Evolutionary conservation across 116 monocot genomes (phyloP), one percentile per base, ranked within the genome.

Genomic region (Trichopus zeylanicus): DNA sequence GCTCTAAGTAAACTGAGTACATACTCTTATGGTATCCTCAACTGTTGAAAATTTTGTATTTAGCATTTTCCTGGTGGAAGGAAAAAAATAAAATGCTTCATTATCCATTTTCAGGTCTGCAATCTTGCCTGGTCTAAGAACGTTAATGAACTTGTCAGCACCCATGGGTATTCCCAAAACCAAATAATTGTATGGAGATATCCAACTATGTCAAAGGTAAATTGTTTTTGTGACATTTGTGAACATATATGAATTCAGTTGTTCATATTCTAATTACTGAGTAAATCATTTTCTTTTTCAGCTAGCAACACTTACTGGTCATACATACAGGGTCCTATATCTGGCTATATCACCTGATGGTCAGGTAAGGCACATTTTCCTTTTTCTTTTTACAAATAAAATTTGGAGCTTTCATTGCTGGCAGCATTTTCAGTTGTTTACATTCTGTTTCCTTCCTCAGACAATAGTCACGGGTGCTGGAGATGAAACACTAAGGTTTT

Each of bases 401-500:
- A 26, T 16, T 26, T 18, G 25, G 16, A 46, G 24, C 27, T 60
- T 60, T 28, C 27, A 26, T 53, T 27, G 26, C 3, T 2, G 26
- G 23, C 2, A 53, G 13, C 13, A 16, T 42, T n/a, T 42, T 42
- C 42, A 28, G 7, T 48, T 12, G 22, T 63, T 71, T 6, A 63
- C 15, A 54, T 70, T 53, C 29, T 48, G 26, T 55, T 60, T 54
- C 55, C 61, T 37, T 37, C 51, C 34, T 31, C 69, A 94, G 94
- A 94, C 94, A 38, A 94, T 94, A 53, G 94, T 94, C 9, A 94
- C 94, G n/a, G 94, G 94, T 51, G 94, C 94, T 16, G 93, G 93
- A 29, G 93, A 94, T 59, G 88, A 88, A 73, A 93, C 93, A 12
- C 79, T 93, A 5, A 68, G 93, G 32, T 93, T 93, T 53, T 93